These are phyloP conservation scores for Exophiala viscosa DNA, from an alignment of 2,329 filamentous ascomycete genomes.

Conservation along the genomic window DNA sequence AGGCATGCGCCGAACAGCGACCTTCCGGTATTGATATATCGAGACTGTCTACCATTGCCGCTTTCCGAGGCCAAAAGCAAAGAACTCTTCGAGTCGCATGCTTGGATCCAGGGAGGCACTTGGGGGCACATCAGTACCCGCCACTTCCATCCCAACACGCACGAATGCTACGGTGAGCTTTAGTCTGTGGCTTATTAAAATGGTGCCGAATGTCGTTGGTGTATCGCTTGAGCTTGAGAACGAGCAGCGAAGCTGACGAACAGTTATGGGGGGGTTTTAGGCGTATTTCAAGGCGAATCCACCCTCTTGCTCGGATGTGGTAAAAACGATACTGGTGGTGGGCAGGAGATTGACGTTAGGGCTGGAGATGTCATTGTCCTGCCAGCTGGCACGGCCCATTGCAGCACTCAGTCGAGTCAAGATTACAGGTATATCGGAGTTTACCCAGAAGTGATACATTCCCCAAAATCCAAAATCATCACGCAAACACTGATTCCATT, in stretches of 20 bases:
- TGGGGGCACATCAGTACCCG: slow-evolving; percentile 29
- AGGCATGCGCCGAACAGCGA: slow-evolving; percentile 33
- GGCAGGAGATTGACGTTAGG: slow-evolving; percentile 23
- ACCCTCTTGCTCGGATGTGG: slow-evolving; percentile 30
- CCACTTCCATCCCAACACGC: slow-evolving; percentile 37
- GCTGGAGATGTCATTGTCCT: slow-evolving; percentile 36
- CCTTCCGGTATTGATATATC: slow-evolving; percentile 36
- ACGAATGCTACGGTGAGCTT: slow-evolving; percentile 36
- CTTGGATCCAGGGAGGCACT: slow-evolving; percentile 33
- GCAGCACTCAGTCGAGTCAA: slow-evolving; percentile 28
- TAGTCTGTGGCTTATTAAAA: not conserved
- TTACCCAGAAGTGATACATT: slow-evolving; percentile 35
- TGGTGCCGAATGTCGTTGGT: not conserved
- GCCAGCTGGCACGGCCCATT: slow-evolving; percentile 35
- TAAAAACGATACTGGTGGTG: slow-evolving; percentile 21
- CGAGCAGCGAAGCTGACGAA: not conserved
- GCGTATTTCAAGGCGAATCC: slow-evolving; percentile 10
- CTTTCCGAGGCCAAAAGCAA: slow-evolving; percentile 25
- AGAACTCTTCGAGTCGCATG: slow-evolving; percentile 30
- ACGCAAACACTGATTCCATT: not conserved
- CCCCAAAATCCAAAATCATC: too few relatives aligned
- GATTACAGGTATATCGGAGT: slow-evolving; percentile 36
- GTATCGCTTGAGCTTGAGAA: not conserved
- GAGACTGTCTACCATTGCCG: slow-evolving; percentile 31
- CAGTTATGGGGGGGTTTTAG: not conserved